Evolutionary conservation across 148 eudicot genomes (phyloP).

Genomic region (Cornus florida): DNA sequence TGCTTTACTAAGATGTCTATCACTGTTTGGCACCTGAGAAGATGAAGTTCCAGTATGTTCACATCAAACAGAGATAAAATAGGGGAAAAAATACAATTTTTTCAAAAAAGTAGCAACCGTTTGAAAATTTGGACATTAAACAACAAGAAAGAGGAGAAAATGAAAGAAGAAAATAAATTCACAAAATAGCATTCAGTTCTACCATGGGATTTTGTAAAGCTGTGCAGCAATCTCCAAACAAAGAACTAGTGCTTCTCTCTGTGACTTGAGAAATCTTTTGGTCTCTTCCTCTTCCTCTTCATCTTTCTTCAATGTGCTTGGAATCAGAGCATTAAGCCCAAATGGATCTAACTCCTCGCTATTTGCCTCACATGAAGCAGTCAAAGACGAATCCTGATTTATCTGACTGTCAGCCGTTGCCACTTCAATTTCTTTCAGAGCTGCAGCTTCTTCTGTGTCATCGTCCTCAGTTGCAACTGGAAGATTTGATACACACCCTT

Average conservation of each 20-base stretch:
- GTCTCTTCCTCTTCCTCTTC: constrained; percentile 73
- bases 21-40: constrained; percentile 91
- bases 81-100: neutral
- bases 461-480: constrained; percentile 79
- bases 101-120: too few species aligned
- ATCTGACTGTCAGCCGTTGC: constrained; percentile 25
- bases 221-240: constrained; percentile 88
- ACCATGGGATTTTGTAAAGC: constrained; percentile 92
- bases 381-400: constrained; percentile 34
- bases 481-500: constrained; percentile 59
- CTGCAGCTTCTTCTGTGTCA: constrained; percentile 82
- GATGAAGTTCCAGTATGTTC: neutral
- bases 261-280: constrained; percentile 60
- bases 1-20: constrained; percentile 92
- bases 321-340: constrained; percentile 83
- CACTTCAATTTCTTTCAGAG: constrained; percentile 44
- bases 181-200: neutral
- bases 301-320: constrained; percentile 48
- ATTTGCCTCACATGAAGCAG: constrained; percentile 28
- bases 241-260: constrained; percentile 74
- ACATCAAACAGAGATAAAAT: neutral
- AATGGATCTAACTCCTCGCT: constrained; percentile 77
- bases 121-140: too few species aligned
- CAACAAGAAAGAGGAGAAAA: too few species aligned
- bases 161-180: neutral